Evolutionary conservation across 345 rosid species (phyloP), one percentile per base, ranked within the genome.

Genomic region (Luvunga scandens): DNA sequence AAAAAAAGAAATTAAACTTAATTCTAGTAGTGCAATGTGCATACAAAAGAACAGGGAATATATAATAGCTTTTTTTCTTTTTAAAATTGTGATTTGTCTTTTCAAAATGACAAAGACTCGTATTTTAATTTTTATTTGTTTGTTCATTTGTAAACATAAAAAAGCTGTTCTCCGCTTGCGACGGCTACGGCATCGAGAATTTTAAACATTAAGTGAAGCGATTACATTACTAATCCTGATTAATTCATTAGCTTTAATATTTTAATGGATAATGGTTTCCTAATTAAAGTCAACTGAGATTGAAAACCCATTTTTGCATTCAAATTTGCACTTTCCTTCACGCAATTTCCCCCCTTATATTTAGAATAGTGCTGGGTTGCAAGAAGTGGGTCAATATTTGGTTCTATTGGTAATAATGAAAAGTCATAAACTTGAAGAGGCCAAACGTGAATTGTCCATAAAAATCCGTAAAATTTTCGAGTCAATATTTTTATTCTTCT

Each of bases 271-370:
- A 24, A 59, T 14, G 3, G 55, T 36, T 60, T 39, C 34, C 9
- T 33, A 39, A 39, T 39, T 9, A 39, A 64, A 59, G 77, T 72
- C 72, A 27, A 42, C 45, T 38, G 5, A 8, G 9, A 61, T 45
- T 70, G 19, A 24, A 61, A 45, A 10, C 12, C 7, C 55, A 59
- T 70, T 60, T 25, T 36, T 67, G 38, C 6, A 53, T 67, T 61
- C 57, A 50, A 36, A 19, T 25, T 45, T 45, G 75, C 71, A 45
- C 45, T 69, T 22, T 34, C 63, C 45, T 75, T 61, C 75, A 75
- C 65, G 75, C 75, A 74, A 75, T 80, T 74, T 80, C 75, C 38
- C 27, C 21, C n/a, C n/a, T n/a, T n/a, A n/a, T n/a, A 1, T 39
- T 39, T 0, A 39, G 13, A 39, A 39, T 9, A 0, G 45, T 39